Evolutionary conservation across 371 early-diverging fungal genomes (phyloP), one percentile per base, ranked within the genome.

Genomic region (Quaeritorhiza haematococci): DNA sequence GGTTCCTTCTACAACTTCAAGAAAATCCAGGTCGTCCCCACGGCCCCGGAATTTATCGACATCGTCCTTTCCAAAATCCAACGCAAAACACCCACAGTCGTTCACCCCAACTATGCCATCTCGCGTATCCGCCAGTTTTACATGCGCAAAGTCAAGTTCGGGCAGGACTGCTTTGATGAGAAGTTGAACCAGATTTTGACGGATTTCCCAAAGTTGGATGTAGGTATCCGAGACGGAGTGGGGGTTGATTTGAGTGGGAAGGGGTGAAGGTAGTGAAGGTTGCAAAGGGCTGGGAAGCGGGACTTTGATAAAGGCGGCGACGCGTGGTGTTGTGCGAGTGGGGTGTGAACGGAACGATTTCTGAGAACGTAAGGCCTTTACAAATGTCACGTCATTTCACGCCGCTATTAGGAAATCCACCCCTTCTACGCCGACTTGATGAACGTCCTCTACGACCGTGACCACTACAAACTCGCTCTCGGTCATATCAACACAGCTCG

Each of bases 381-480:
- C 23, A 26, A 46, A 7, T 29, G 26, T 48, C 45, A 55, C 49
- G 7, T 52, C 19, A 15, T 49, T 32, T 23, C 51, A 10, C 17
- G 23, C 32, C 28, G 38, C 42, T 30, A 32, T 0, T 76, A 91
- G 87, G 98, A 98, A 71, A 93, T 99, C 61, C 99, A 99, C 73
- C 99, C 99, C 19, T 99, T 99, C 81, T 98, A 98, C 72, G 85
- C 98, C n/a, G 99, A 99, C 76, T 78, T 99, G 65, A 98, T 99
- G 93, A 99, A 99, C 78, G 98, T 99, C 26, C 84, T 99, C 48
- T 99, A 99, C 82, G 99, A 99, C 84, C 91, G 92, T 74, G 99
- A 99, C 73, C 99, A 99, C 76, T 99, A 99, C 85, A 99, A 99
- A 80, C 86, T 99, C 50, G 98, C 99, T 27, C 83, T 99, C 56